phyloP scores from a whole-genome alignment of 495 filamentous ascomycete genomes.

The Daldinia vernicosa region DNA sequence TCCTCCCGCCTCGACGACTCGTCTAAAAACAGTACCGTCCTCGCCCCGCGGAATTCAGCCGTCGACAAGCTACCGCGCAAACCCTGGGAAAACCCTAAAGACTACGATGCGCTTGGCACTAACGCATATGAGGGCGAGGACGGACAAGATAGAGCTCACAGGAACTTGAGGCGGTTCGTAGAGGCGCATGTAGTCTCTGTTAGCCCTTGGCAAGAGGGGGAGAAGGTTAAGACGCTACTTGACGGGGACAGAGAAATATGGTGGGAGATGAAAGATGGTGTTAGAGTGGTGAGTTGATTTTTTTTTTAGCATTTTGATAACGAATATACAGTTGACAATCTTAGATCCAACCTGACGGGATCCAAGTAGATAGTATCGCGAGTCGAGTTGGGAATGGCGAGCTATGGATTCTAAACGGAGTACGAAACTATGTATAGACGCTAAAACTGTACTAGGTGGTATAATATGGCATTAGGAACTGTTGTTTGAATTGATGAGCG shows the following conservation, averaged over 20 bases:
- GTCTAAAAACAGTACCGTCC: conserved; percentile 80
- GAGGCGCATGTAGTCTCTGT: conserved; percentile 82
- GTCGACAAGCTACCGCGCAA: conserved; percentile 84
- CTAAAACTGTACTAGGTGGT: not conserved
- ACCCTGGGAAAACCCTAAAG: conserved; percentile 90
- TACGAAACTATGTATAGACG: conserved; percentile 66
- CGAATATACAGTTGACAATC: not conserved
- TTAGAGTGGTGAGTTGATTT: conserved; percentile 66
- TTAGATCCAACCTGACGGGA: conserved; percentile 80
- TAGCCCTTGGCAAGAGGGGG: conserved; percentile 81
- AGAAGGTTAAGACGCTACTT: conserved; percentile 74
- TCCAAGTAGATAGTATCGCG: conserved; percentile 76
- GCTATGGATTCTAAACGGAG: conserved; percentile 77
- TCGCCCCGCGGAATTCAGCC: conserved; percentile 85
- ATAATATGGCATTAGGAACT: not conserved
- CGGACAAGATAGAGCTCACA: conserved; percentile 80
- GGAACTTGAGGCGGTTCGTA: conserved; percentile 84
- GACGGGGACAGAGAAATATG: conserved; percentile 74
- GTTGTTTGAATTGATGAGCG: not conserved
- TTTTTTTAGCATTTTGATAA: not conserved
- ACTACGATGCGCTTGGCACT: conserved; percentile 77
- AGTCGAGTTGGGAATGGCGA: conserved; percentile 85
- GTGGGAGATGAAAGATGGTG: conserved; percentile 82
- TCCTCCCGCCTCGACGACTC: conserved; percentile 74
- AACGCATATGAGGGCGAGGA: conserved; percentile 80